phyloP scores from a whole-genome alignment of 2,329 filamentous ascomycete species.

The Microcera coccophila region DNA sequence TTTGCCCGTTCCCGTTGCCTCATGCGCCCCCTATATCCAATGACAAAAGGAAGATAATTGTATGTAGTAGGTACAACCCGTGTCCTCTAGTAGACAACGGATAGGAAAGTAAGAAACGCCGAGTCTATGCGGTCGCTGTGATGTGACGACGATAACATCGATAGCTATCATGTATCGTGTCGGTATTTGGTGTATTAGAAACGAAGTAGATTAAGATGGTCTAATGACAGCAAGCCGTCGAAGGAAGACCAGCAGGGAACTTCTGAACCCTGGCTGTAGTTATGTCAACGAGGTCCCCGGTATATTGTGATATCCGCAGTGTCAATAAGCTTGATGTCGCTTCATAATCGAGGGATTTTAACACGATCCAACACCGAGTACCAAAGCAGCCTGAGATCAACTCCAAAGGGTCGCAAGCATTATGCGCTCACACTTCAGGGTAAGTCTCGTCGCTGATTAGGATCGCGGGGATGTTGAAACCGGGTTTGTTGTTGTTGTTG shows the following conservation, averaged over 20 bases:
- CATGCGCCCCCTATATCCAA: constrained; percentile 10
- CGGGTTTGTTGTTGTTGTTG: constrained; percentile 40
- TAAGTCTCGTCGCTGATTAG: constrained; percentile 37
- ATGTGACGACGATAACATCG: constrained; percentile 6
- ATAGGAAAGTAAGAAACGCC: constrained; percentile 28
- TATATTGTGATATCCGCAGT: constrained; percentile 10
- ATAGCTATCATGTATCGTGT: neutral
- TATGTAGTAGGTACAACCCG: constrained; percentile 28
- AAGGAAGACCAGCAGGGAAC: constrained; percentile 25
- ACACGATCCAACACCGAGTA: too few species aligned
- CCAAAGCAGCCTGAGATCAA: neutral
- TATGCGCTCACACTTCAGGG: constrained; percentile 27
- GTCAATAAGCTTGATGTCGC: constrained; percentile 5
- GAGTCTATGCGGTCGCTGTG: constrained; percentile 33
- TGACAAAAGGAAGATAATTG: constrained; percentile 10
- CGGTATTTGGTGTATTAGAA: constrained; percentile 23
- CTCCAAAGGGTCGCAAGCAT: constrained; percentile 13
- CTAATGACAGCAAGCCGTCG: constrained; percentile 22
- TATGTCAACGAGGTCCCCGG: constrained; percentile 25
- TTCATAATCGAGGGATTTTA: too few species aligned
- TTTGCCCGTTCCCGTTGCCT: constrained; percentile 18
- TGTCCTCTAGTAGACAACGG: constrained; percentile 16
- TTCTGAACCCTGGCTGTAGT: constrained; percentile 16
- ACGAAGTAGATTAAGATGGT: constrained; percentile 21
- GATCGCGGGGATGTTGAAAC: constrained; percentile 45